Conservation (phyloP, 306 rosid species). For the Cucurbita argyrosperma region DNA sequence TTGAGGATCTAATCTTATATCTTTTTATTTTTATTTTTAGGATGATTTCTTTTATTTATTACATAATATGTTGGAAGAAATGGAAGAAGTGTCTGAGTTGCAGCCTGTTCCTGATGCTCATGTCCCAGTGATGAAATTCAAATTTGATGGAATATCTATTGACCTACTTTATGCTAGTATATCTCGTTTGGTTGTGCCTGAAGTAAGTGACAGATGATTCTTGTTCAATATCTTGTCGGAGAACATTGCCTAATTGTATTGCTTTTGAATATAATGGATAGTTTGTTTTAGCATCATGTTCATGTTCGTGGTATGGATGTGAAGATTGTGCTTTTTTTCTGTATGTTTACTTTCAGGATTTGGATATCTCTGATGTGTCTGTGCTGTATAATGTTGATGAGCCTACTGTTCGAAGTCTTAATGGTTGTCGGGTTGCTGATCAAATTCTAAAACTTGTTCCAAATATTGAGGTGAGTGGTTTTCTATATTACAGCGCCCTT, state of each 20-base stretch:
- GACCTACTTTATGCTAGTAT: conserved; percentile 93
- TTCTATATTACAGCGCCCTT: conserved; percentile 7
- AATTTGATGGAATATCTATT: conserved; percentile 79
- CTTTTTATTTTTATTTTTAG: conserved; percentile 22
- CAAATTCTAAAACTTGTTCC: conserved; percentile 98
- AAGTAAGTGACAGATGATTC: conserved; percentile 35
- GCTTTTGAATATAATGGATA: neutral
- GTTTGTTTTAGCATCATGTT: neutral
- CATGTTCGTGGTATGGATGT: neutral
- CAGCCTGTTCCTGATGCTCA: conserved; percentile 91
- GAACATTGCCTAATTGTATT: neutral
- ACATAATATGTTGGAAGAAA: conserved; percentile 63
- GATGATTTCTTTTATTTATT: conserved; percentile 74
- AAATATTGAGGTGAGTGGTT: conserved; percentile 52
- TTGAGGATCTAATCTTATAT: neutral
- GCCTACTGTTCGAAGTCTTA: conserved; percentile 88
- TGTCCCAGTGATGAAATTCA: conserved; percentile 97
- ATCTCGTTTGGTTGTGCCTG: conserved; percentile 82
- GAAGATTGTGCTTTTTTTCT: neutral
- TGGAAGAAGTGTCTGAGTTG: conserved; percentile 88
- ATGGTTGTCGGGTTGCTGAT: conserved; percentile 97
- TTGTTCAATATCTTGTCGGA: neutral
- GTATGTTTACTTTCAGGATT: conserved; percentile 42
- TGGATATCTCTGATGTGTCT: conserved; percentile 71
- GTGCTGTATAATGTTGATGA: conserved; percentile 67